Evolutionary conservation across 2,329 filamentous ascomycete species (phyloP).

Genomic region (Colletotrichum camelliae): DNA sequence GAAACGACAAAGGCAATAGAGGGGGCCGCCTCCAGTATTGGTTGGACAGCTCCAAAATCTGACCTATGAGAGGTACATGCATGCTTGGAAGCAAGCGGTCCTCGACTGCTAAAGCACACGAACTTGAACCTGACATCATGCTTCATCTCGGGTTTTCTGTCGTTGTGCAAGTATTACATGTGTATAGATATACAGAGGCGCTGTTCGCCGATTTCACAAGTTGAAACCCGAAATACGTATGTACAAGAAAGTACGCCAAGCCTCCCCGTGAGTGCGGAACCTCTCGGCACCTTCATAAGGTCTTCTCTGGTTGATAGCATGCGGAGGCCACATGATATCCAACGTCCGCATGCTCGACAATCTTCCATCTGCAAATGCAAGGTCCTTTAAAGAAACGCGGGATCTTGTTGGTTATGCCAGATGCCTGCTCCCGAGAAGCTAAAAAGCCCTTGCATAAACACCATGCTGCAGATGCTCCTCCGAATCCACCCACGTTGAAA

Average conservation of each 20-base stretch:
- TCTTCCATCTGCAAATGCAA: neutral
- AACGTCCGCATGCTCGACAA: neutral
- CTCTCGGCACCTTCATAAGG: neutral
- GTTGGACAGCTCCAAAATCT: neutral
- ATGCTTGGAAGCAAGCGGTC: neutral
- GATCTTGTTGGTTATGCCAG: neutral
- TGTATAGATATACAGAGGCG: neutral
- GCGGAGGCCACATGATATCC: neutral
- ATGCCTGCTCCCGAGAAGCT: neutral
- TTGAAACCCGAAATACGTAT: fast-evolving
- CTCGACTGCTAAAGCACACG: fast-evolving
- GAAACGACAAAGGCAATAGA: neutral
- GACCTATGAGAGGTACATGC: neutral
- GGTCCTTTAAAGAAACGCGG: neutral
- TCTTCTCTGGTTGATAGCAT: neutral
- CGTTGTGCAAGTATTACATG: neutral
- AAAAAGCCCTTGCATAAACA: neutral
- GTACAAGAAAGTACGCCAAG: neutral
- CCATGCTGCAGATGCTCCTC: neutral
- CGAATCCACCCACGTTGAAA: neutral
- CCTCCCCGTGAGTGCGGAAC: neutral
- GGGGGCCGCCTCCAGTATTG: no score
- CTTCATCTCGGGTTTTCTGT: fast-evolving
- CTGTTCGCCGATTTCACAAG: neutral
- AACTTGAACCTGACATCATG: fast-evolving